Percentiles rank a stretch among this genome's conserved stretches.
phyloP scores from a whole-genome alignment of 1,139 yeast genomes.

The Yamadazyma jaroonii region DNA sequence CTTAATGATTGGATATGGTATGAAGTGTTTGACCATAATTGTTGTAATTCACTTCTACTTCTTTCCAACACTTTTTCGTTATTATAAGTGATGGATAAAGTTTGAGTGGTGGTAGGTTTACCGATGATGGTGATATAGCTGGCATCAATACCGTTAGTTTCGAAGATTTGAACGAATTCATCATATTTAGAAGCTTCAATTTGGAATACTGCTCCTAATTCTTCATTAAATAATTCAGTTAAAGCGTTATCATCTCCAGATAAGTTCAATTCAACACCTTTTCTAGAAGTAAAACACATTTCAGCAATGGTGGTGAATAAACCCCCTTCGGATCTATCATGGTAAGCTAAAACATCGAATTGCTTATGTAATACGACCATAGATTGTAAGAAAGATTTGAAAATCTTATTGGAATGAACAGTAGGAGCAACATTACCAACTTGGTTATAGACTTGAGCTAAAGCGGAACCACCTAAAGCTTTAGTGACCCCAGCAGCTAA shows the following conservation, averaged over 20 bases:
- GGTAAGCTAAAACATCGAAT: constrained; percentile 79
- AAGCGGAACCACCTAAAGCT: constrained; percentile 88
- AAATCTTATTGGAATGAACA: constrained; percentile 62
- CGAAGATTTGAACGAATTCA: constrained; percentile 54
- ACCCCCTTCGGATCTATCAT: constrained; percentile 98
- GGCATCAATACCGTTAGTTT: constrained; percentile 53
- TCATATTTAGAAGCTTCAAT: constrained; percentile 52
- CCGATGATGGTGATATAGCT: constrained; percentile 64
- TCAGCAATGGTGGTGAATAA: constrained; percentile 79
- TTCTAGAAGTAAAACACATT: constrained; percentile 97
- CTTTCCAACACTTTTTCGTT: constrained; percentile 46
- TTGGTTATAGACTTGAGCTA: constrained; percentile 89
- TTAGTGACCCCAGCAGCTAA: constrained; percentile 59
- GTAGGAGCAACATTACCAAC: constrained; percentile 83
- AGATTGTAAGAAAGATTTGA: constrained; percentile 70
- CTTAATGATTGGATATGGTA: constrained; percentile 87
- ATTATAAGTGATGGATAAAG: constrained; percentile 46
- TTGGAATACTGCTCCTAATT: constrained; percentile 96
- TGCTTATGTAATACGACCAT: constrained; percentile 67
- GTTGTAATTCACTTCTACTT: constrained; percentile 72
- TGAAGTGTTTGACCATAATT: constrained; percentile 85
- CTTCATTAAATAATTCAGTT: constrained; percentile 81
- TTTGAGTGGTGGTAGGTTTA: constrained; percentile 53
- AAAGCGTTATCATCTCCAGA: constrained; percentile 38
- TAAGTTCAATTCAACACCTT: constrained; percentile 57